phyloP scores from a whole-genome alignment of 148 eudicot genomes.

The Rhododendron griersonianum region DNA sequence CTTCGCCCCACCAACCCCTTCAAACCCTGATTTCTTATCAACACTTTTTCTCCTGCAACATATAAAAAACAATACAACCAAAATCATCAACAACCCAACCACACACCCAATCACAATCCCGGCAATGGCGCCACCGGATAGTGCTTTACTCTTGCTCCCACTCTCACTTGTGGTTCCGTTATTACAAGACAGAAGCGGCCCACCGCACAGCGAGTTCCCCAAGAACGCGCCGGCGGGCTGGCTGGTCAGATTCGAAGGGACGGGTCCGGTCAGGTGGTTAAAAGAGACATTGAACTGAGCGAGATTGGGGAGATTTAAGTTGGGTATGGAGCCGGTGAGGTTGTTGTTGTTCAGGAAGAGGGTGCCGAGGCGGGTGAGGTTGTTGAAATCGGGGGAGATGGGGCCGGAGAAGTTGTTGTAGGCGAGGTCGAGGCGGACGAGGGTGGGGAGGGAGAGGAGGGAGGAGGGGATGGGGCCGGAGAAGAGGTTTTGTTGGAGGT shows the following conservation, averaged over 20 bases:
- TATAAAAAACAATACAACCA: slow-evolving; percentile 3
- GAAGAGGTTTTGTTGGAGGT: slow-evolving; percentile 43
- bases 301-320: slow-evolving; percentile 34
- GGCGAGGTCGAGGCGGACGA: slow-evolving; percentile 42
- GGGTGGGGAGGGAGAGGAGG: slow-evolving; percentile 20
- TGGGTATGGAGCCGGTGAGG: slow-evolving; percentile 49
- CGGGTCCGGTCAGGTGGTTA: slow-evolving; percentile 45
- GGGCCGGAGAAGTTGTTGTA: slow-evolving; percentile 48
- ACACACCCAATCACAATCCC: slow-evolving; percentile 17
- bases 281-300: slow-evolving; percentile 49
- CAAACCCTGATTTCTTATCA: not conserved
- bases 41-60: not conserved
- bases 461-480: slow-evolving; percentile 49
- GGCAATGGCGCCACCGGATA: slow-evolving; percentile 20
- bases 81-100: not conserved
- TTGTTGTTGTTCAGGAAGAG: slow-evolving; percentile 43
- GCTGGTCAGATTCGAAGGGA: slow-evolving; percentile 30
- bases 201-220: slow-evolving; percentile 53
- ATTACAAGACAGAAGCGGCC: slow-evolving; percentile 37
- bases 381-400: slow-evolving; percentile 35
- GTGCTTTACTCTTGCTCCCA: slow-evolving; percentile 9
- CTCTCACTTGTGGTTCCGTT: slow-evolving; percentile 9
- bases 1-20: not conserved
- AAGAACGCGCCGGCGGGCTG: slow-evolving; percentile 32
- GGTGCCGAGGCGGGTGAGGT: slow-evolving; percentile 39